Evolutionary conservation across 345 rosid species (phyloP), one percentile per base, ranked within the genome.

Genomic region (Iberis pinnata): DNA sequence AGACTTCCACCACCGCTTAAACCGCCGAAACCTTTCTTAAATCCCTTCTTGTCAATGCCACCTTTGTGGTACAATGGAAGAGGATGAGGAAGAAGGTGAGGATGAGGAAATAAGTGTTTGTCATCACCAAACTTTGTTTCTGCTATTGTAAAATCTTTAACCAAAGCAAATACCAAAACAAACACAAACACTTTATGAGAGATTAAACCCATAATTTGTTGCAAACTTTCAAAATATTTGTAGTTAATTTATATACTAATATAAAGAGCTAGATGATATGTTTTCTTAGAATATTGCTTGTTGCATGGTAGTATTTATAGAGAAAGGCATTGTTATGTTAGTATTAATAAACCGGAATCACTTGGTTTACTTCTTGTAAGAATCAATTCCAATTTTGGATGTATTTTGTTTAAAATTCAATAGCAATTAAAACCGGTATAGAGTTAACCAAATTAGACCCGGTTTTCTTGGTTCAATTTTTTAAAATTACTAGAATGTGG

Each of bases 1-100:
- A 60, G 5, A 38, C 38, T 11, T 5, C 61, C 61, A 16, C 24
- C 54, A 46, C 45, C 54, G 12, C 61, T 56, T 16, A 64, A 38
- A 27, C 49, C 63, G 7, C 69, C 63, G 1, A 64, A 20, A 38
- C 17, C 64, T 57, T 65, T 65, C 39, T 65, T 65, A 9, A 57
- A 43, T 18, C 64, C 70, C 53, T 57, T 65, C 64, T 65, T 65
- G 44, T 63, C 39, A 15, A 63, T 37, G 43, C 49, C 68, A 46
- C 48, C 56, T 47, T 55, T 63, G 45, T 57, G 70, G 53, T 19
- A 58, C 4, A 56, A 19, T 9, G 70, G 70, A 57, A 53, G 64
- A 24, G 63, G 64, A 47, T 49, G 70, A 36, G 63, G 58, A 57
- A 65, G 50, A 53, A 65, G 49, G 40, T 12, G 70, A 24, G 63